These are phyloP conservation scores for Paramarasmius palmivorus DNA, from an alignment of 1,284 basidiomycete species.

Conservation along the genomic window DNA sequence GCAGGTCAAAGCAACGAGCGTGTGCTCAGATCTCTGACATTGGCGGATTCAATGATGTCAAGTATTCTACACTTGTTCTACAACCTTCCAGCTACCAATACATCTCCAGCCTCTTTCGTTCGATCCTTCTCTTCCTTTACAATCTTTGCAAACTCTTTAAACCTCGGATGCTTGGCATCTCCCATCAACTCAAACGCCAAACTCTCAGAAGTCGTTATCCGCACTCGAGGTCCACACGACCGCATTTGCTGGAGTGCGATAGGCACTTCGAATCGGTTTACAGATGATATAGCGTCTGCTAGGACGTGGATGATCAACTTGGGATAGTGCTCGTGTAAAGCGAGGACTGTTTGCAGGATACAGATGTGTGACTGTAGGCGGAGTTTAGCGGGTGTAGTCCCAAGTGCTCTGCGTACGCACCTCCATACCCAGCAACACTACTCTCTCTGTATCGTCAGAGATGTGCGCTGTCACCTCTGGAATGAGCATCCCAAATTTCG, in stretches of 20 bases:
- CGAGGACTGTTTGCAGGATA: conserved; percentile 78
- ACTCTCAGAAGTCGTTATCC: not conserved
- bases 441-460: conserved; percentile 35
- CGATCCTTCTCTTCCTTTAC: conserved; percentile 1
- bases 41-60: no score
- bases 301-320: conserved; percentile 56
- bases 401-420: conserved; percentile 35
- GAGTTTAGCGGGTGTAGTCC: not conserved
- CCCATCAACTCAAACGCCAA: not conserved
- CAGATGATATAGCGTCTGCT: conserved; percentile 84
- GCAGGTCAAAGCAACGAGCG: no score
- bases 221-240: not conserved
- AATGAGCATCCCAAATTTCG: conserved; percentile 82
- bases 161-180: not conserved
- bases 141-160: not conserved
- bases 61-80: no score
- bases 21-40: no score
- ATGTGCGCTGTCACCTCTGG: conserved; percentile 48
- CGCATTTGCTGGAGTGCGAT: conserved; percentile 42
- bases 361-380: conserved; percentile 81
- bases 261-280: conserved; percentile 71
- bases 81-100: no score
- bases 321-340: conserved; percentile 39
- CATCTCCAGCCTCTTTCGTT: no score
- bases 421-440: conserved; percentile 88